Conservation (phyloP, 371 early-diverging fungal species). For the Actinomortierella ambigua region DNA sequence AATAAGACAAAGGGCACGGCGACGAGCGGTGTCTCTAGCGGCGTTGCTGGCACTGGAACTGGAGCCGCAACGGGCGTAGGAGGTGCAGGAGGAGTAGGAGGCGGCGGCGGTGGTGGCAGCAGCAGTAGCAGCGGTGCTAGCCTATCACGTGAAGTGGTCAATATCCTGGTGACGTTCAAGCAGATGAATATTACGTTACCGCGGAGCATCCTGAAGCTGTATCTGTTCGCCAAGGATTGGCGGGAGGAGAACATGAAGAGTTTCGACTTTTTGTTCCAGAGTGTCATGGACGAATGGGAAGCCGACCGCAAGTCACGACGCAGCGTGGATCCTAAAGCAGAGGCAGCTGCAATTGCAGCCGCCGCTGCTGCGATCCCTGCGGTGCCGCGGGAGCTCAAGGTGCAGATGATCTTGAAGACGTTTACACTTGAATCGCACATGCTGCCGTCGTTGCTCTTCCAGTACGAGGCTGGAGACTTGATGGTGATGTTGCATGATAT, state of each 20-base stretch:
- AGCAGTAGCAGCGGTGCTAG: conserved; percentile 23
- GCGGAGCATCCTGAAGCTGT: conserved; percentile 75
- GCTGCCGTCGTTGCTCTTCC: conserved; percentile 66
- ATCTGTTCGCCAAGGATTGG: conserved; percentile 83
- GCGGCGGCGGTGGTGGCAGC: too few relatives aligned
- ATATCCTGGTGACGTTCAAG: conserved; percentile 62
- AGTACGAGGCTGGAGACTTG: conserved; percentile 64
- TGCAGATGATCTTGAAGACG: conserved; percentile 67
- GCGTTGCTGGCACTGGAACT: conserved; percentile 8
- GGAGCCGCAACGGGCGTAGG: conserved; percentile 40
- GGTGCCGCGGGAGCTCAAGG: conserved; percentile 54
- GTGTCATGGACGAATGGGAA: conserved; percentile 73
- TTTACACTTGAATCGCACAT: conserved; percentile 67
- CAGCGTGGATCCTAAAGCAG: too few relatives aligned
- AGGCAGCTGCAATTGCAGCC: not conserved
- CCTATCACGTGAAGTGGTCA: conserved; percentile 54
- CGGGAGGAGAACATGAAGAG: conserved; percentile 74
- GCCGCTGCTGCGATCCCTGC: conserved; percentile 13
- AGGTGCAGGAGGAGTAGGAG: conserved; percentile 51
- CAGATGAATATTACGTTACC: conserved; percentile 66
- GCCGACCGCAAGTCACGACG: conserved; percentile 51
- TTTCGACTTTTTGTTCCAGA: conserved; percentile 77
- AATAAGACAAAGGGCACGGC: conserved; percentile 27
- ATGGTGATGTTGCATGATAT: conserved; percentile 58
- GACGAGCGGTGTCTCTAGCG: too few relatives aligned